A percentile compares a stretch with the other conserved stretches of the same genome.
These are phyloP conservation scores for Rhizopogon parksii DNA, from an alignment of 1,284 basidiomycete genomes.

Conservation along the genomic window DNA sequence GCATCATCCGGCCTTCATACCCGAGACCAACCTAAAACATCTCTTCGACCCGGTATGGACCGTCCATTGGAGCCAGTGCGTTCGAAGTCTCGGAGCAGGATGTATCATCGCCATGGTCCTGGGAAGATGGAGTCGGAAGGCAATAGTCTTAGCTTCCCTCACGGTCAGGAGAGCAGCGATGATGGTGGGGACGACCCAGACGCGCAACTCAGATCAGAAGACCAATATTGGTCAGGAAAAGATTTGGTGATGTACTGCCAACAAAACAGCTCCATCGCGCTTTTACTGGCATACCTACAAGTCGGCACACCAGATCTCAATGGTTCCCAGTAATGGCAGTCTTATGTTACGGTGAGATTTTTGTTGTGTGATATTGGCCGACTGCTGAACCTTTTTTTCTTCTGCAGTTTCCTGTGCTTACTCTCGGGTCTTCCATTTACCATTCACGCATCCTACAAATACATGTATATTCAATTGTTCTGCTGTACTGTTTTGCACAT, in stretches of 20 bases:
- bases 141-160: slow-evolving; percentile 21
- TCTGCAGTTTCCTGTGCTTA: slow-evolving; percentile 14
- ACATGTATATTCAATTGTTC: slow-evolving; percentile 23
- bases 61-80: slow-evolving; percentile 38
- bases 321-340: slow-evolving; percentile 20
- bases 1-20: slow-evolving; percentile 14
- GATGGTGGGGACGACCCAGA: slow-evolving; percentile 28
- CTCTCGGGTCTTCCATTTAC: slow-evolving; percentile 19
- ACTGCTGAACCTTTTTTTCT: slow-evolving; percentile 14
- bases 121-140: slow-evolving; percentile 56
- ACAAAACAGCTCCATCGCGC: slow-evolving; percentile 64
- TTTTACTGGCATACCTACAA: slow-evolving; percentile 50
- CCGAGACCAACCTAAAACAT: slow-evolving; percentile 22
- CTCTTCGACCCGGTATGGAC: slow-evolving; percentile 16
- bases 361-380: slow-evolving; percentile 3
- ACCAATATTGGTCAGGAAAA: slow-evolving; percentile 56
- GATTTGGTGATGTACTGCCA: slow-evolving; percentile 64
- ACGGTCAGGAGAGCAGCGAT: slow-evolving; percentile 30
- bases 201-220: slow-evolving; percentile 30
- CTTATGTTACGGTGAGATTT: slow-evolving; percentile 17
- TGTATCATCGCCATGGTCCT: slow-evolving; percentile 54
- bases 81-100: slow-evolving; percentile 64
- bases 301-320: slow-evolving; percentile 33
- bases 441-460: slow-evolving; percentile 21
- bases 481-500: slow-evolving; percentile 18